Base-by-base conservation (phyloP, 73 alveolate species). In the Uronychia binucleata region DNA sequence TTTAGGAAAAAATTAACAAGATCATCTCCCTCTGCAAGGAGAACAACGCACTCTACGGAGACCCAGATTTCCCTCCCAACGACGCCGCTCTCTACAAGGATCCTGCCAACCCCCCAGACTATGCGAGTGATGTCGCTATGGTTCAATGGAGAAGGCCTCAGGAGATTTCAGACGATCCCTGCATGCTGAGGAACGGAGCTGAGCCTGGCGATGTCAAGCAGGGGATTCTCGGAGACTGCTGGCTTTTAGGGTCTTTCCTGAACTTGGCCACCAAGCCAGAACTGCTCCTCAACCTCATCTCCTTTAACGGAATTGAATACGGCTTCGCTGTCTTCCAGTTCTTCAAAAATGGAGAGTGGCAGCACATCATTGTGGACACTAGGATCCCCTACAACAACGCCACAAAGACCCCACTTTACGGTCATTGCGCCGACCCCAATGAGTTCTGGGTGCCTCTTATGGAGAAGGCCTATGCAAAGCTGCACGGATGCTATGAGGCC, bases 391-490 rank as follows among this genome's bases (percentile, higher is more conserved):
- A 91, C 88, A 97, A 98, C 92, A 88, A 96, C 27, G 93, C 93
- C 31, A 92, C 98, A 26, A 96, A 96, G 86, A 88, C 98, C 19
- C 96, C 96, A 1, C 92, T 96, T 26, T 96, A 92, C 74, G 95
- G 97, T 1, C 96, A 96, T 76, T 96, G 99, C 83, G 97, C 97
- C 46, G 98, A 97, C 85, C 99, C 99, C 25, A 96, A 97, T 82
- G 99, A 98, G 82, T 96, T 96, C 93, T 98, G 99, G 99, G 96
- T 98, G 81, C 99, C 99, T 8, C 90, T 98, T 30, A 94, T 98
- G 93, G 99, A 98, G 85, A 98, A 98, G 84, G 99, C 99, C 0
- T 98, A 98, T 90, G 99, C 99, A 28, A 98, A 98, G 89, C 95
- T 97, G 33, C 99, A 97, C 91, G 98, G 98, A 85, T 88, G 96